Evolutionary conservation across 2,329 filamentous ascomycete species (phyloP).

Genomic region (Malbranchea zuffiana): DNA sequence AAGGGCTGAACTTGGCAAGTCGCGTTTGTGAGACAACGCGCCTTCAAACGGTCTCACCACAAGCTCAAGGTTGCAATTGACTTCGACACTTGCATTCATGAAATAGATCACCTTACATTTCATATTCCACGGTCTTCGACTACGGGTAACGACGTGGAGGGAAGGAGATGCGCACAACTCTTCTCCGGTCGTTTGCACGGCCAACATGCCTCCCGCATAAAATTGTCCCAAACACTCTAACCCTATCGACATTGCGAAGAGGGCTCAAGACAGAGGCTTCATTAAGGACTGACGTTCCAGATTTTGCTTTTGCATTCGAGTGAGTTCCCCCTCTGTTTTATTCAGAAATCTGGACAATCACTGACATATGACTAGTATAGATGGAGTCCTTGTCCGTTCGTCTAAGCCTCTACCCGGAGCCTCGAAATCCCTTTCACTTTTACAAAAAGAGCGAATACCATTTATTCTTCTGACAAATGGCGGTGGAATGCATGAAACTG

Average conservation of each 20-base stretch:
- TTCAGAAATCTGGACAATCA: neutral
- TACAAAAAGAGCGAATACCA: constrained; percentile 65
- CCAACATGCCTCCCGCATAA: no score
- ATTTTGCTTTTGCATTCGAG: constrained; percentile 39
- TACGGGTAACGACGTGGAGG: no score
- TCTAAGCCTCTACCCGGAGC: constrained; percentile 70
- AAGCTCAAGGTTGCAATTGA: no score
- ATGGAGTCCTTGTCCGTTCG: constrained; percentile 86
- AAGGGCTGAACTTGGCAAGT: no score
- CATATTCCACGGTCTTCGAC: no score
- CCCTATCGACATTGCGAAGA: constrained; percentile 1
- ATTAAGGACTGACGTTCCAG: constrained; percentile 17
- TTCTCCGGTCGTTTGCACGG: no score
- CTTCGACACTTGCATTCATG: no score
- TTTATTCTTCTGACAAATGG: constrained; percentile 96
- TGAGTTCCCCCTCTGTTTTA: constrained; percentile 19
- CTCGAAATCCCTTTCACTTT: constrained; percentile 57
- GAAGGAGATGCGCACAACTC: no score
- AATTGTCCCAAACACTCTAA: constrained; percentile 1
- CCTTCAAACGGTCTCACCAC: no score
- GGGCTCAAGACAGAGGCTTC: constrained; percentile 8
- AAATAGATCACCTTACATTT: no score
- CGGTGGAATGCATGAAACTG: constrained; percentile 70
- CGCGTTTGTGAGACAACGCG: no score
- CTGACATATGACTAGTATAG: constrained; percentile 49